Evolutionary conservation across 192 early-diverging fungal species (phyloP), one percentile per base, ranked within the genome.

Genomic region (Allomyces arbusculus): DNA sequence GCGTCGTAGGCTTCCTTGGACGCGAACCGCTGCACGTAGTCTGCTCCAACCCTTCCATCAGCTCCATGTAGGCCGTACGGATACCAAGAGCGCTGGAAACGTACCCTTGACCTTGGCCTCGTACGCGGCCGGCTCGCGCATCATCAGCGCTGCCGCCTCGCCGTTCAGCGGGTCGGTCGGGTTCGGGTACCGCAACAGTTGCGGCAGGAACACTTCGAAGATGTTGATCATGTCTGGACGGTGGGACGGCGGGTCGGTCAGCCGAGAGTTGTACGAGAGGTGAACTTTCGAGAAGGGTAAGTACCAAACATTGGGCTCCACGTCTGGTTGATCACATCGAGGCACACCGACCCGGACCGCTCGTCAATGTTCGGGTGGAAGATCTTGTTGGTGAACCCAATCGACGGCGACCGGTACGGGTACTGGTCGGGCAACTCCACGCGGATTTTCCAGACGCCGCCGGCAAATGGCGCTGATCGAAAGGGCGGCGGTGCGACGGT

Each of bases 311-410:
- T 97, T 62, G 96, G 96, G 67, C 88, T 91, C 96, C 96, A 99
- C 11, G 94, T 96, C 73, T 99, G 96, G 76, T 99, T 99, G 75
- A 99, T 99, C 24, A 99, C 96, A 74, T 99, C 96, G 70, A 99
- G 77, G 73, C 96, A 99, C 40, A 99, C 96, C 1, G 94, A 96
- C 24, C 96, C 96, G 77, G 72, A 91, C 81, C 95, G 80, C 75
- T 99, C 96, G 77, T 99, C 96, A 64, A 99, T 99, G 76, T 99
- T 99, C 16, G 96, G 96, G 70, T 99, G 96, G 74, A 94, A 99
- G 68, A 98, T 97, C 75, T 89, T 94, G 84, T 99, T 99, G 80
- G 91, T 90, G 72, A 99, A 99, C 10, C 96, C 96, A 67, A 99
- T 99, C 61, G 92, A 95, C 19, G 94, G 96, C 25, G 91, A 94